Evolutionary conservation across 2,329 filamentous ascomycete genomes (phyloP).

Genomic region (Fusarium chuoi): DNA sequence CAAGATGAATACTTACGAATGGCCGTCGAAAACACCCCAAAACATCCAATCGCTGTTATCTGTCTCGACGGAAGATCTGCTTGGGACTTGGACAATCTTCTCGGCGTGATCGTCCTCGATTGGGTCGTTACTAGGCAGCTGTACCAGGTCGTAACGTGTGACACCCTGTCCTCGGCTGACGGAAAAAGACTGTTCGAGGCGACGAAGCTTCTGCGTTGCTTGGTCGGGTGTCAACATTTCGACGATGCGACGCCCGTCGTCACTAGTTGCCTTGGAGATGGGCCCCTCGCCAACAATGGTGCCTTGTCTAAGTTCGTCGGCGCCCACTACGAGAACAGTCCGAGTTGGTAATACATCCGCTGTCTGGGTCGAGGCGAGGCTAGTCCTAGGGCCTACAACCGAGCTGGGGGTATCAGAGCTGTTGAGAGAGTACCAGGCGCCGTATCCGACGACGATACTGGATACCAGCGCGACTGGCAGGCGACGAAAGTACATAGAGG

Average conservation of each 20-base stretch:
- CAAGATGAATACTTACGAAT: conserved; percentile 71
- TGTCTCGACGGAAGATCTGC: conserved; percentile 57
- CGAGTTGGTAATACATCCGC: conserved; percentile 60
- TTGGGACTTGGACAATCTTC: conserved; percentile 93
- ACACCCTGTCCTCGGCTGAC: conserved; percentile 92
- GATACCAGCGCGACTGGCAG: conserved; percentile 74
- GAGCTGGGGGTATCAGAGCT: conserved; percentile 48
- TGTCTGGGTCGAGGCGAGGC: conserved; percentile 54
- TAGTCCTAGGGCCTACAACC: conserved; percentile 49
- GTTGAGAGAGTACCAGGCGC: conserved; percentile 80
- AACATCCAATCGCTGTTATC: conserved; percentile 96
- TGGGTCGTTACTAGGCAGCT: conserved; percentile 94
- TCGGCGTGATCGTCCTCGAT: conserved; percentile 99
- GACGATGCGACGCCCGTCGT: conserved; percentile 84
- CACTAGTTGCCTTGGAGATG: conserved; percentile 87
- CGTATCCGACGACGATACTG: conserved; percentile 75
- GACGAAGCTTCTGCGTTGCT: conserved; percentile 87
- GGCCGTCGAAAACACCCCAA: conserved; percentile 98
- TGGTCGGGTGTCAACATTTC: conserved; percentile 98
- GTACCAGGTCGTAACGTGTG: conserved; percentile 92
- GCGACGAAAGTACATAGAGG: conserved; percentile 80
- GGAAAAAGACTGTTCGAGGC: conserved; percentile 90
- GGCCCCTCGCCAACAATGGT: conserved; percentile 87
- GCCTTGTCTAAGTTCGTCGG: conserved; percentile 89
- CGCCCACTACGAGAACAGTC: conserved; percentile 86